phyloP scores from a whole-genome alignment of 805 yeast species.

The Cyberlindnera mississippiensis region DNA sequence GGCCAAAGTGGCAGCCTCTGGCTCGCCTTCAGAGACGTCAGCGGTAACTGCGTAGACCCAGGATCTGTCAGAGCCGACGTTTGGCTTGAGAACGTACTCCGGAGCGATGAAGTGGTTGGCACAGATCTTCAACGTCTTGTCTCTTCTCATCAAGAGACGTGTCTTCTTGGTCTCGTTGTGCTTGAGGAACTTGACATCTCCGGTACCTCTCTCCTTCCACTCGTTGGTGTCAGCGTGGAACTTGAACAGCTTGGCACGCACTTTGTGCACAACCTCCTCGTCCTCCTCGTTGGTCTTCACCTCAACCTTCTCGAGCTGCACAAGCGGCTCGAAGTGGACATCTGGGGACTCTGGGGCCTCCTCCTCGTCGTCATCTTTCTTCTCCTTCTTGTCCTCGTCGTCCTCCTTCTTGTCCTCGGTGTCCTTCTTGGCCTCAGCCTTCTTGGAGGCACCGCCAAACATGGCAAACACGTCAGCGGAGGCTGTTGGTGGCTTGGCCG shows the following conservation, averaged over 20 bases:
- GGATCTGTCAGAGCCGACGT: conserved; percentile 95
- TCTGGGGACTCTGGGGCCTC: conserved; percentile 38
- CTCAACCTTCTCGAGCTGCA: conserved; percentile 91
- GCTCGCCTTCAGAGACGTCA: conserved; percentile 91
- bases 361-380: conserved; percentile 33
- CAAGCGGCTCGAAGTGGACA: conserved; percentile 95
- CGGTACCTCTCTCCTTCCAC: conserved; percentile 99
- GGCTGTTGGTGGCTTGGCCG: conserved; percentile 66
- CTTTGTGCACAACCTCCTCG: conserved; percentile 78
- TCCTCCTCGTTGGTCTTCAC: conserved; percentile 94
- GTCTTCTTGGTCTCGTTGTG: conserved; percentile 81
- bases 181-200: conserved; percentile 93
- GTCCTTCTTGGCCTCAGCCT: conserved; percentile 30
- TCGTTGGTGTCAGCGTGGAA: conserved; percentile 81
- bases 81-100: conserved; percentile 81
- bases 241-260: conserved; percentile 92
- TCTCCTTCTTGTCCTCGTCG: conserved; percentile 35
- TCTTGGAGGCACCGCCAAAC: conserved; percentile 89
- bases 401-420: conserved; percentile 37
- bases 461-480: conserved; percentile 82
- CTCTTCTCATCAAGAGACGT: conserved; percentile 97
- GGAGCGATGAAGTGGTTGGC: conserved; percentile 91
- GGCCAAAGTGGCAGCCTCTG: conserved; percentile 95
- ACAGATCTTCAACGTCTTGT: conserved; percentile 95
- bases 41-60: conserved; percentile 97